Evolutionary conservation across 192 early-diverging fungal genomes (phyloP).

Genomic region (Coemansia sp.): DNA sequence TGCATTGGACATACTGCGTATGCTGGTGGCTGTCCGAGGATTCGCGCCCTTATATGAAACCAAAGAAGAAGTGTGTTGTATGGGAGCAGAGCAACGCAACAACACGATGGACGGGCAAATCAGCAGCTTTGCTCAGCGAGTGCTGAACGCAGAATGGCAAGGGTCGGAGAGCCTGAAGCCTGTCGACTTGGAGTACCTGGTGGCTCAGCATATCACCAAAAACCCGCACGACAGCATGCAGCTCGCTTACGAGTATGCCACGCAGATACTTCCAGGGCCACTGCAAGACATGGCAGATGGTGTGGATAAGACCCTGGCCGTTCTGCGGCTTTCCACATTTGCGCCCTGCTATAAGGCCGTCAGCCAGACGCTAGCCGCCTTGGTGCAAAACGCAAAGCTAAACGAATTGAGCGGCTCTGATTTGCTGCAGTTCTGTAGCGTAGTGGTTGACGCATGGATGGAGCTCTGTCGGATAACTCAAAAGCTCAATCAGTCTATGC

Average conservation of each 20-base stretch:
- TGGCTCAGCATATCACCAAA: slow-evolving; percentile 33
- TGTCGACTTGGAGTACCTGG: slow-evolving; percentile 29
- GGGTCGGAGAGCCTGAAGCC: slow-evolving; percentile 11
- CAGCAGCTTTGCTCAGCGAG: slow-evolving; percentile 22
- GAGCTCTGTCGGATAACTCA: slow-evolving; percentile 34
- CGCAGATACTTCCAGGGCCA: slow-evolving; percentile 10
- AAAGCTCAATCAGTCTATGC: slow-evolving; percentile 4
- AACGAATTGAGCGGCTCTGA: slow-evolving; percentile 16
- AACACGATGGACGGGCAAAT: slow-evolving; percentile 45
- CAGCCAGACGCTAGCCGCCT: slow-evolving; percentile 15
- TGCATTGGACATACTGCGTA: slow-evolving; percentile 23
- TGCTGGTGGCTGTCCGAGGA: slow-evolving; percentile 25
- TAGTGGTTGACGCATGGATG: slow-evolving; percentile 31
- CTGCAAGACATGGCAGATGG: background rate
- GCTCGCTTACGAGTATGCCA: slow-evolving; percentile 27
- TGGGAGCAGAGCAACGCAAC: slow-evolving; percentile 19
- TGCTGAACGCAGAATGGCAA: slow-evolving; percentile 26
- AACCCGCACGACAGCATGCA: slow-evolving; percentile 33
- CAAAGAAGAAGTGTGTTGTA: slow-evolving; percentile 1
- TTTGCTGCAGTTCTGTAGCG: slow-evolving; percentile 17
- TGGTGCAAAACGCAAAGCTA: slow-evolving; percentile 14
- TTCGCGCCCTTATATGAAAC: slow-evolving; percentile 18
- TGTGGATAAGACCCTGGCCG: slow-evolving; percentile 4
- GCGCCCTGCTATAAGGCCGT: slow-evolving; percentile 35
- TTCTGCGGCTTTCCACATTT: slow-evolving; percentile 25